phyloP scores from a whole-genome alignment of 768 basidiomycete species.

The Boletus barrowsii region DNA sequence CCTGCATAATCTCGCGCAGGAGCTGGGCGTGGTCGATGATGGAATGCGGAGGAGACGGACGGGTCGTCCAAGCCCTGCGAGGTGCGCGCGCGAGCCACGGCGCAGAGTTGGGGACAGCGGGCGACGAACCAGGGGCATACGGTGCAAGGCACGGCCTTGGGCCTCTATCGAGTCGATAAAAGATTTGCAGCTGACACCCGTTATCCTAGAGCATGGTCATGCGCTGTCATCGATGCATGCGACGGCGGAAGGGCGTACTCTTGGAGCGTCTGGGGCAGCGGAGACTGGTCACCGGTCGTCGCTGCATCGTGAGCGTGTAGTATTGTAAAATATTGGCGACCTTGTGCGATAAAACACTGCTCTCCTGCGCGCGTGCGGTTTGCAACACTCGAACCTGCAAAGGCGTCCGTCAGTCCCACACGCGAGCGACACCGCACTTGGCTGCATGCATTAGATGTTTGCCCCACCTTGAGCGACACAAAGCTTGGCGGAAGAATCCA shows the following conservation, averaged over 20 bases:
- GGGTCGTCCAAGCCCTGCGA: slow-evolving; percentile 64
- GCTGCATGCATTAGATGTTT: not conserved
- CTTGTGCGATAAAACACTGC: slow-evolving; percentile 87
- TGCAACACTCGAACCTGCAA: slow-evolving; percentile 83
- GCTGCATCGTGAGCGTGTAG: slow-evolving; percentile 87
- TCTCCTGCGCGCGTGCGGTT: slow-evolving; percentile 91
- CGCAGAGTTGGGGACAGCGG: not conserved
- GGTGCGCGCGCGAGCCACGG: not conserved
- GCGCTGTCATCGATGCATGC: not conserved
- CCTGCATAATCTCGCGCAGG: slow-evolving; percentile 83
- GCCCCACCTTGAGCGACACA: slow-evolving; percentile 82
- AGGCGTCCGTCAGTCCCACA: not conserved
- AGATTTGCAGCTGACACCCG: slow-evolving; percentile 72
- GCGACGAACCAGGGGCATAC: slow-evolving; percentile 50
- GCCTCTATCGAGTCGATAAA: slow-evolving; percentile 88
- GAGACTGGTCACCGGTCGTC: slow-evolving; percentile 86
- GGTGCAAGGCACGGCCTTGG: slow-evolving; percentile 66
- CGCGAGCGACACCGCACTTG: not conserved
- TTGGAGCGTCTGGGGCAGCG: slow-evolving; percentile 70
- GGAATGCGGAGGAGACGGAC: slow-evolving; percentile 65
- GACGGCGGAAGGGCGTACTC: slow-evolving; percentile 51
- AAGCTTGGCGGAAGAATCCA: slow-evolving; percentile 82
- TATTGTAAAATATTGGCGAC: slow-evolving; percentile 95
- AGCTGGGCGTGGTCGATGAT: slow-evolving; percentile 83
- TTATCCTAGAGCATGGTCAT: slow-evolving; percentile 53